phyloP scores from a whole-genome alignment of 306 rosid genomes.

The Quercus variabilis region DNA sequence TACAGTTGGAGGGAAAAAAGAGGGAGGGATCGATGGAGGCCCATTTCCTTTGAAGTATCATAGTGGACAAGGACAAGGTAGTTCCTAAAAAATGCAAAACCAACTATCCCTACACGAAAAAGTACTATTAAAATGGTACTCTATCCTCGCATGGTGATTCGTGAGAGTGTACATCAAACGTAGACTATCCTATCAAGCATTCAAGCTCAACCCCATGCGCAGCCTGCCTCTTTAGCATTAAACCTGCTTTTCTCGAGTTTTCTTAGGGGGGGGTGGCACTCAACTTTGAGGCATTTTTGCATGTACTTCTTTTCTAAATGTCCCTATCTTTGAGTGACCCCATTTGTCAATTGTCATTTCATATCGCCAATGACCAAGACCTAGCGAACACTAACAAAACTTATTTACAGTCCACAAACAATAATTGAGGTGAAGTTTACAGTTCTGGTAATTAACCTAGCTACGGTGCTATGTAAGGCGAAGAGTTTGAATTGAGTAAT shows the following conservation, averaged over 20 bases:
- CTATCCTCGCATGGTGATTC: background rate
- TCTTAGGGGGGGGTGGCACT: background rate
- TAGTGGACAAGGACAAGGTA: too few species aligned
- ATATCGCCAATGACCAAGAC: background rate
- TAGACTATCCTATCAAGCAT: background rate
- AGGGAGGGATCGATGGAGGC: too few species aligned
- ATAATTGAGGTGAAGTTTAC: conserved; percentile 39
- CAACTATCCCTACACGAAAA: background rate
- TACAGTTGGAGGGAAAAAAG: too few species aligned
- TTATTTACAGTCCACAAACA: conserved; percentile 32
- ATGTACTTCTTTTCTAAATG: background rate
- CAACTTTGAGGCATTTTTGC: conserved; percentile 17
- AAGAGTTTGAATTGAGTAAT: background rate
- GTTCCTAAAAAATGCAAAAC: background rate
- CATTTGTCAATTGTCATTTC: conserved; percentile 8
- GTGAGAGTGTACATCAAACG: background rate
- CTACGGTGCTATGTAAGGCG: background rate
- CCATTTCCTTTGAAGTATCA: background rate
- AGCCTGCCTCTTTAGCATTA: background rate
- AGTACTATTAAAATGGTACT: background rate
- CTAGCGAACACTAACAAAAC: conserved; percentile 28
- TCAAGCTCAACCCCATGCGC: background rate
- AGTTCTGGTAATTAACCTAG: background rate
- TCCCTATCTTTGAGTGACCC: conserved; percentile 38
- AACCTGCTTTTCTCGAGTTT: background rate